Evolutionary conservation across 805 yeast species (phyloP).

Genomic region (Blastobotrys attinorum): DNA sequence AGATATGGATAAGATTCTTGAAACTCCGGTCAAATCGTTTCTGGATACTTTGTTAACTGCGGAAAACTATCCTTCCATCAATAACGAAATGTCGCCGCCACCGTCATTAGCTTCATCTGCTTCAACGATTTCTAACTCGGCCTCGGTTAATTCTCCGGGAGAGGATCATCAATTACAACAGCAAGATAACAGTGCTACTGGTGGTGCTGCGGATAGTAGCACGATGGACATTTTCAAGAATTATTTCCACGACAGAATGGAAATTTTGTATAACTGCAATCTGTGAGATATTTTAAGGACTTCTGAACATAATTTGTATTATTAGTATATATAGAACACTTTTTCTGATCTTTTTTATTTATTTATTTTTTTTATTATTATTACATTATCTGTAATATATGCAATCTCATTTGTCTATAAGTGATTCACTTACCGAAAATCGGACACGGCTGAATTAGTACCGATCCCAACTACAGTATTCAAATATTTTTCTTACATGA

Average conservation of each 20-base stretch:
- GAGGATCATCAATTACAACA: too few species aligned
- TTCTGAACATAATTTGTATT: too few species aligned
- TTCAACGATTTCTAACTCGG: constrained; percentile 3
- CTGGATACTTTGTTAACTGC: constrained; percentile 12
- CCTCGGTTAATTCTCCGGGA: background rate
- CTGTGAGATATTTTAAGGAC: too few species aligned
- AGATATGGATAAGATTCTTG: constrained; percentile 15
- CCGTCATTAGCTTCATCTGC: constrained; percentile 4
- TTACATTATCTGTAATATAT: too few species aligned
- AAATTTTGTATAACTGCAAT: constrained; percentile 15
- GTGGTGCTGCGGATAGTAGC: background rate
- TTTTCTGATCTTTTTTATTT: background rate
- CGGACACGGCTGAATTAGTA: too few species aligned
- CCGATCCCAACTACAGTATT: too few species aligned
- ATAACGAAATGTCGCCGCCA: constrained; percentile 1
- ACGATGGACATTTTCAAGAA: constrained; percentile 15
- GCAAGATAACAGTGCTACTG: background rate
- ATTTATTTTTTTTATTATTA: too few species aligned
- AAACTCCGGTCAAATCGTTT: constrained; percentile 25
- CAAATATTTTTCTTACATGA: too few species aligned
- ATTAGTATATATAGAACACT: too few species aligned
- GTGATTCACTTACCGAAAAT: too few species aligned
- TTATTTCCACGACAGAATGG: constrained; percentile 19
- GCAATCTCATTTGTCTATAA: too few species aligned
- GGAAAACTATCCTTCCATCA: constrained; percentile 13